These are phyloP conservation scores for Neurospora sp. DNA, from an alignment of 2,329 filamentous ascomycete species.

Conservation along the genomic window DNA sequence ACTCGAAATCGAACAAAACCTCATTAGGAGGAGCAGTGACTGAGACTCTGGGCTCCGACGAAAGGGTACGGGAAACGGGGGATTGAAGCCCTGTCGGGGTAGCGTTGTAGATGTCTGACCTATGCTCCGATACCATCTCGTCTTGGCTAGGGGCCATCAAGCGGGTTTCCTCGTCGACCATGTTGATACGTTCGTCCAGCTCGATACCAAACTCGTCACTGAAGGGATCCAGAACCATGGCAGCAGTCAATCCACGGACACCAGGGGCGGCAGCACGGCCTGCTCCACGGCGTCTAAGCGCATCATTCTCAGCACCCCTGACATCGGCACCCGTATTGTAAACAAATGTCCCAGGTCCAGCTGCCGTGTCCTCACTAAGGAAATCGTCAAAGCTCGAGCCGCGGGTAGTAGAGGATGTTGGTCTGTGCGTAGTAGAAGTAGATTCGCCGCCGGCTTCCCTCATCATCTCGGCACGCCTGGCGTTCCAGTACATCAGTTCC, in stretches of 20 bases:
- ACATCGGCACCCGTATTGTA: conserved; percentile 46
- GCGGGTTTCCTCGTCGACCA: conserved; percentile 15
- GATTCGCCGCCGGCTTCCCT: conserved; percentile 22
- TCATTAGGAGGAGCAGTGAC: conserved; percentile 6
- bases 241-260: conserved; percentile 34
- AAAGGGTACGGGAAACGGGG: conserved; percentile 7
- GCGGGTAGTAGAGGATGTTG: conserved; percentile 3
- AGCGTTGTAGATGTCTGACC: conserved; percentile 40
- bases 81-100: conserved; percentile 22
- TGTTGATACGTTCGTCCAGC: conserved; percentile 31
- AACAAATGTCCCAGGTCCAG: conserved; percentile 45
- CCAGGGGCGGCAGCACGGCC: conserved; percentile 17
- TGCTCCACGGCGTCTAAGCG: conserved; percentile 38
- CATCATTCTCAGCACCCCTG: conserved; percentile 27
- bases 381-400: conserved; percentile 50
- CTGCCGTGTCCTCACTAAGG: conserved; percentile 37
- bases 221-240: conserved; percentile 49
- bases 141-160: conserved; percentile 35
- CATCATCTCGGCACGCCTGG: conserved; percentile 39
- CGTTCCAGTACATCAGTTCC: conserved; percentile 58
- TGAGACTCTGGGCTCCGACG: conserved; percentile 4
- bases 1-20: conserved; percentile 13
- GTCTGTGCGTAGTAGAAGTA: conserved; percentile 6
- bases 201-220: conserved; percentile 46
- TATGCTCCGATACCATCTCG: conserved; percentile 31